These are phyloP conservation scores for Salix exigua DNA, from an alignment of 345 rosid species.

Conservation along the genomic window DNA sequence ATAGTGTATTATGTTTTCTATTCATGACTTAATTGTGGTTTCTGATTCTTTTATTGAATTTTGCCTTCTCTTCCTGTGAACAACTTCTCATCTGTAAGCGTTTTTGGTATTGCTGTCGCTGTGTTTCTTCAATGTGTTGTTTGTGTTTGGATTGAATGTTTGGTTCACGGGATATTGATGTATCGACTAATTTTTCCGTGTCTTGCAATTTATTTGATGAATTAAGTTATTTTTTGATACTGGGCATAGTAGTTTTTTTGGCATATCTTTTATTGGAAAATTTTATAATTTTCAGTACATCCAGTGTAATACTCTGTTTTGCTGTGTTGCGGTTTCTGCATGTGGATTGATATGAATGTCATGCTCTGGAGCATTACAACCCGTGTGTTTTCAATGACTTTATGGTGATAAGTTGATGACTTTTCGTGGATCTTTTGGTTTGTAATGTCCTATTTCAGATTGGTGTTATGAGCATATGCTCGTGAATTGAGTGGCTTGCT, in stretches of 20 bases:
- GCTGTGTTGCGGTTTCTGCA: background rate
- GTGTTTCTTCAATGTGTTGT: background rate
- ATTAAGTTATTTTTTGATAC: background rate
- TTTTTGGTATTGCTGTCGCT: background rate
- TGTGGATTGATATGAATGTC: background rate
- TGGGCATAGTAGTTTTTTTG: background rate
- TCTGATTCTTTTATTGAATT: background rate
- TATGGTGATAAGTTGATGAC: background rate
- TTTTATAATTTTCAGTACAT: background rate
- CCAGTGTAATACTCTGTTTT: background rate
- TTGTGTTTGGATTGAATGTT: background rate
- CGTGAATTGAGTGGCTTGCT: background rate
- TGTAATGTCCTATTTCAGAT: slow-evolving; percentile 2
- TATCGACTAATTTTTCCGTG: background rate
- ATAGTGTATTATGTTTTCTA: background rate
- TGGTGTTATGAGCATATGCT: background rate
- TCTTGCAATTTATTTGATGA: background rate
- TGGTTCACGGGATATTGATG: background rate
- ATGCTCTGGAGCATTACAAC: background rate
- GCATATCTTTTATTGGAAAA: background rate
- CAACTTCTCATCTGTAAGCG: background rate
- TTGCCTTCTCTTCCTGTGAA: background rate
- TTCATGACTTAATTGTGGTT: background rate
- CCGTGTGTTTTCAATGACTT: background rate
- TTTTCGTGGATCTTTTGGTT: background rate